phyloP scores from a whole-genome alignment of 108 stramenopile species.

The Pseudonitzschia multistriata region DNA sequence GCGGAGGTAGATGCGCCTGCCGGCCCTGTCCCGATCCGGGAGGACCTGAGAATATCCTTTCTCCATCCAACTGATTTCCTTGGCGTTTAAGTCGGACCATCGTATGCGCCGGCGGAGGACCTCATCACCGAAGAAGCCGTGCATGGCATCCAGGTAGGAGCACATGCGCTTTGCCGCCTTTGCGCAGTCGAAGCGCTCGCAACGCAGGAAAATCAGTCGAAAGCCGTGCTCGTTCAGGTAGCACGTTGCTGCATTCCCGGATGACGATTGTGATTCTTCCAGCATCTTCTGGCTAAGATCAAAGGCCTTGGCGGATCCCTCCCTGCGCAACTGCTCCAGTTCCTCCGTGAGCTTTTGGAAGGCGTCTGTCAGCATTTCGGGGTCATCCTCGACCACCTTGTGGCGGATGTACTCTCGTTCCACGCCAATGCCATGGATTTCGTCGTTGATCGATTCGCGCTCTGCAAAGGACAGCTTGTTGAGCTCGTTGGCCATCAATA shows the following conservation, averaged over 20 bases:
- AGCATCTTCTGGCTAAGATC: not conserved
- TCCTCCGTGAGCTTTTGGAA: not conserved
- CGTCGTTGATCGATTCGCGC: slow-evolving; percentile 1
- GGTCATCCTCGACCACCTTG: not conserved
- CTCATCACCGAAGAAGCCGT: not conserved
- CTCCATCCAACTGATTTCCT: not conserved
- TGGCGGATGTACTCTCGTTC: not conserved
- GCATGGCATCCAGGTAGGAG: slow-evolving; percentile 16
- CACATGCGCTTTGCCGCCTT: slow-evolving; percentile 33
- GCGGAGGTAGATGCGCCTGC: slow-evolving; percentile 1
- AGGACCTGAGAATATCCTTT: not conserved
- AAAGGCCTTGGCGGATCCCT: not conserved
- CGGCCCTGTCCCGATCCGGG: slow-evolving; percentile 3
- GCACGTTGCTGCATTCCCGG: not conserved
- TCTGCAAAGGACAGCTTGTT: slow-evolving; percentile 16
- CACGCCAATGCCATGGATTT: slow-evolving; percentile 13
- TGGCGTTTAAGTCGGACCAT: not conserved
- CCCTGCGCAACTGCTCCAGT: not conserved
- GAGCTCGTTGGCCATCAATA: slow-evolving; percentile 14
- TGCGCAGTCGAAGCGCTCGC: slow-evolving; percentile 34
- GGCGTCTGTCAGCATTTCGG: not conserved
- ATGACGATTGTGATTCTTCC: not conserved
- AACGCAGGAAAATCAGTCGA: slow-evolving; percentile 37
- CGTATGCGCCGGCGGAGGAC: not conserved
- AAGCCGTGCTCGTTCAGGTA: slow-evolving; percentile 9